A percentile compares a stretch with the other conserved stretches of the same genome.
phyloP scores from a whole-genome alignment of 2,329 filamentous ascomycete species.

The Colletotrichum sp. region DNA sequence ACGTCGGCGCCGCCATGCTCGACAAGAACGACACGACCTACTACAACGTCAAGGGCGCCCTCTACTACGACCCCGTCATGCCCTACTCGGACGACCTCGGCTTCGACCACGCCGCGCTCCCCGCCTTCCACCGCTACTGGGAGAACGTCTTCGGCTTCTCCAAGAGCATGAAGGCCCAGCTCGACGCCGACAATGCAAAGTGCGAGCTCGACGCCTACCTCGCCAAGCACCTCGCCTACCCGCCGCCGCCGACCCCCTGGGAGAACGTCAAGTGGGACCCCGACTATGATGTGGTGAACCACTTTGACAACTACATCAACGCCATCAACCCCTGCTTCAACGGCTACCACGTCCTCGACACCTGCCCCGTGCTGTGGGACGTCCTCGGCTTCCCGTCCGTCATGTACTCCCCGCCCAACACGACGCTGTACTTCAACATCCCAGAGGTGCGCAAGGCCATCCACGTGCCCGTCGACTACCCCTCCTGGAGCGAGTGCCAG shows the following conservation, averaged over 20 bases:
- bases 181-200: conserved; percentile 56
- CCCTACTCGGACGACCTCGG: conserved; percentile 19
- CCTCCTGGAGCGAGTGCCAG: conserved; percentile 2
- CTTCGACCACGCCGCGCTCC: conserved; percentile 46
- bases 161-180: conserved; percentile 55
- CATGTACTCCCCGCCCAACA: conserved; percentile 59
- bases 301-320: conserved; percentile 58
- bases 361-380: conserved; percentile 74
- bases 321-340: conserved; percentile 79
- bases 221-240: conserved; percentile 68
- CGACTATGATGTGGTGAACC: conserved; percentile 60
- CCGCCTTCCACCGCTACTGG: conserved; percentile 67
- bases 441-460: conserved; percentile 71
- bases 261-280: conserved; percentile 47
- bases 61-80: conserved; percentile 55
- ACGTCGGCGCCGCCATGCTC: conserved; percentile 88
- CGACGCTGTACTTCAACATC: conserved; percentile 76
- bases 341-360: conserved; percentile 74
- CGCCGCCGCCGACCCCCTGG: conserved; percentile 58
- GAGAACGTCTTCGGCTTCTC: conserved; percentile 67
- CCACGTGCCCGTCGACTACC: conserved; percentile 57
- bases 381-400: conserved; percentile 70
- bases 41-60: conserved; percentile 68
- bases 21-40: conserved; percentile 79
- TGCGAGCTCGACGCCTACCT: conserved; percentile 69